A percentile compares a stretch with the other conserved stretches of the same genome.
Evolutionary conservation across 2,329 filamentous ascomycete species (phyloP).

Genomic region (Nannizziopsis barbatae): DNA sequence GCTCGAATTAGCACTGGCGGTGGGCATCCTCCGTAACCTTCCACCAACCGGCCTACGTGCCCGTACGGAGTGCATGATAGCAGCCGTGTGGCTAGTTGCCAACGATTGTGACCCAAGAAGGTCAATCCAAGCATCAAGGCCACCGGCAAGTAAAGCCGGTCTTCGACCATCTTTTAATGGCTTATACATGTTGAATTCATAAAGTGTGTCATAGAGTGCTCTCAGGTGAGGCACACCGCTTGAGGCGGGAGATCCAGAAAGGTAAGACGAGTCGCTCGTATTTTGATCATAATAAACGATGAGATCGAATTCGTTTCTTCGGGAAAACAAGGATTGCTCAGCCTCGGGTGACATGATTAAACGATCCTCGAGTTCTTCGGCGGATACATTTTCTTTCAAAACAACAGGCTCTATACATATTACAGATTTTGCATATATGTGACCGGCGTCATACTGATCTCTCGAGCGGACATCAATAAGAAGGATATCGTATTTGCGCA

Average conservation of each 20-base stretch:
- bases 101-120: conserved; percentile 62
- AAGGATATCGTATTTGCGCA: conserved; percentile 56
- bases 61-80: conserved; percentile 37
- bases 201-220: conserved; percentile 65
- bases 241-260: conserved; percentile 36
- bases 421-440: conserved; percentile 71
- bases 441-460: conserved; percentile 72
- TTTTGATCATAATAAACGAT: conserved; percentile 81
- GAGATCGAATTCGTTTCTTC: conserved; percentile 65
- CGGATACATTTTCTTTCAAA: conserved; percentile 55
- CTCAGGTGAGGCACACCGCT: conserved; percentile 49
- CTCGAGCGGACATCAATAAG: conserved; percentile 77
- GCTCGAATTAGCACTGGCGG: conserved; percentile 41
- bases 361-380: conserved; percentile 47
- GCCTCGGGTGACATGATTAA: conserved; percentile 38
- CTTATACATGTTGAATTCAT: conserved; percentile 71
- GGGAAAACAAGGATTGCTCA: conserved; percentile 64
- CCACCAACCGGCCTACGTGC: conserved; percentile 24
- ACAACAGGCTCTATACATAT: conserved; percentile 85
- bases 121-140: conserved; percentile 75
- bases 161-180: conserved; percentile 52
- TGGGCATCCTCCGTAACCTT: conserved; percentile 41
- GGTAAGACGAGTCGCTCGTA: conserved; percentile 49
- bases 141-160: conserved; percentile 70
- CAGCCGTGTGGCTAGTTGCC: conserved; percentile 45